phyloP scores from a whole-genome alignment of 2,329 filamentous ascomycete species.

The Stagonosporopsis chrysanthemi region DNA sequence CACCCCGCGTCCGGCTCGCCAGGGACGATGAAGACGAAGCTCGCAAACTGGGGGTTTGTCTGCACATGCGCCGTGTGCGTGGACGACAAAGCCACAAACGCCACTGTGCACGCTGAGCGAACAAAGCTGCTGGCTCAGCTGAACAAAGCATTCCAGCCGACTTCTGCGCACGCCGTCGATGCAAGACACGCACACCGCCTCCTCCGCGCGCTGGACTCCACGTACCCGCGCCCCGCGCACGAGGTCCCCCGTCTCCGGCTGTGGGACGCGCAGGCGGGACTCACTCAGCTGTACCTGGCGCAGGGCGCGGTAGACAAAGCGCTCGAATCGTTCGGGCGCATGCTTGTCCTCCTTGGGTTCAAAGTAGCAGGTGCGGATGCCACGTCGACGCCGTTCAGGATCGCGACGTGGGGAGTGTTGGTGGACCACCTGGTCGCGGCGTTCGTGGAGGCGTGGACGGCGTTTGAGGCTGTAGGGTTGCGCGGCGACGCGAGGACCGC shows the following conservation, averaged over 20 bases:
- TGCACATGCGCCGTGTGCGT: constrained; percentile 1
- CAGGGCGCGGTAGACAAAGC: not conserved
- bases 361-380: not conserved
- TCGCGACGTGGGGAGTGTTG: not conserved
- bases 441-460: not conserved
- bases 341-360: not conserved
- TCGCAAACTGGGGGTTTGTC: not conserved
- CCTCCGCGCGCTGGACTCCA: constrained; percentile 25
- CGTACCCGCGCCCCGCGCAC: constrained; percentile 25
- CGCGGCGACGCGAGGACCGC: not conserved
- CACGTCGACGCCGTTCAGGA: not conserved
- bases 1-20: not conserved
- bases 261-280: constrained; percentile 26
- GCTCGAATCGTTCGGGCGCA: not conserved
- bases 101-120: not conserved
- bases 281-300: constrained; percentile 22
- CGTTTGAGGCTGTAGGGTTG: not conserved
- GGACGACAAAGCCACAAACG: not conserved
- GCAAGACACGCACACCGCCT: not conserved
- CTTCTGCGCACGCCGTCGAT: not conserved
- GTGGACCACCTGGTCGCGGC: not conserved
- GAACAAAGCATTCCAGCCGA: not conserved
- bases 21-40: not conserved
- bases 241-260: constrained; percentile 32
- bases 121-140: not conserved